phyloP scores from a whole-genome alignment of 148 eudicot genomes.

The Spergularia marina region DNA sequence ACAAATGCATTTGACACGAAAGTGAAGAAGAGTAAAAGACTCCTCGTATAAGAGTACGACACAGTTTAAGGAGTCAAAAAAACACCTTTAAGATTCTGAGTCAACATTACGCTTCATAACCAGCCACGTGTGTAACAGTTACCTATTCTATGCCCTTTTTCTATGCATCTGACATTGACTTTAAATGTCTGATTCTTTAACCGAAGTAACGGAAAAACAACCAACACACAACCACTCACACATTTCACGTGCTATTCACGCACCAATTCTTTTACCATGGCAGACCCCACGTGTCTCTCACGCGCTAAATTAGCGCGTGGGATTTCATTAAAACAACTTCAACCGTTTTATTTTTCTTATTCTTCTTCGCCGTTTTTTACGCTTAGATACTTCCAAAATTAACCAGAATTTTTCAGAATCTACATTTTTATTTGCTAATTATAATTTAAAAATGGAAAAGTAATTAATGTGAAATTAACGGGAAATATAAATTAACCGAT shows the following conservation, averaged over 20 bases:
- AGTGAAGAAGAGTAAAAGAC: no score
- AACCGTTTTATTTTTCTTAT: conserved; percentile 16
- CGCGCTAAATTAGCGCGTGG: not conserved
- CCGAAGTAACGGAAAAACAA: conserved; percentile 27
- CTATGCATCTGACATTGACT: conserved; percentile 20
- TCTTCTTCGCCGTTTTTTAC: conserved; percentile 14
- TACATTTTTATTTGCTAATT: not conserved
- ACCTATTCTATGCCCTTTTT: conserved; percentile 5
- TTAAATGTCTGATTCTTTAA: conserved; percentile 8
- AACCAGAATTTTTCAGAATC: not conserved
- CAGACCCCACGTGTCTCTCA: not conserved
- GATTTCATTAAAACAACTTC: not conserved
- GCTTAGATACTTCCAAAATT: conserved; percentile 14
- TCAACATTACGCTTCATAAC: conserved; percentile 8
- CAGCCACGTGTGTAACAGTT: conserved; percentile 18
- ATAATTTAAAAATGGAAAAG: no score
- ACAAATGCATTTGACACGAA: no score
- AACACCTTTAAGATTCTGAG: not conserved
- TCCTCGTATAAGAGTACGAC: not conserved
- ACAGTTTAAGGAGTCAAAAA: not conserved
- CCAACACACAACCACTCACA: not conserved
- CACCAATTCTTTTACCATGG: not conserved
- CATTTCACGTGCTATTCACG: not conserved
- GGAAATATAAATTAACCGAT: no score
- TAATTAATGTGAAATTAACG: no score